Evolutionary conservation across 2,329 filamentous ascomycete species (phyloP).

Genomic region (Cladosporium sp.): DNA sequence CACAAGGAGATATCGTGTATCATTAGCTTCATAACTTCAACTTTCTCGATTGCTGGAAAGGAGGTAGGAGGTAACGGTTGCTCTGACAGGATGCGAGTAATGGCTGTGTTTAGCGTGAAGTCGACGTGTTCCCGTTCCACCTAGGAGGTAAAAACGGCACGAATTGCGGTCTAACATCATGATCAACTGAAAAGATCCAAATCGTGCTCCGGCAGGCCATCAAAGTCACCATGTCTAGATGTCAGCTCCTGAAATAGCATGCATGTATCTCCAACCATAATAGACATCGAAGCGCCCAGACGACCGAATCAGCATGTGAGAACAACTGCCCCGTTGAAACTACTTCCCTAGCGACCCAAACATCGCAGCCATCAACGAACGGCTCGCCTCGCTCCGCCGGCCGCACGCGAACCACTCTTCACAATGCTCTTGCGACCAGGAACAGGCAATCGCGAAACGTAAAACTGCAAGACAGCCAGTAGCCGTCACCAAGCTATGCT

Average conservation of each 20-base stretch:
- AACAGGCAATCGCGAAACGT: conserved; percentile 5
- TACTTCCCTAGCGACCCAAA: not conserved
- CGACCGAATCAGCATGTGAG: not conserved
- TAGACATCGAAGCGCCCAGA: not conserved
- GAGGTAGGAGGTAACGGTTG: too few species aligned
- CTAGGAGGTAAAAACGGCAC: too few species aligned
- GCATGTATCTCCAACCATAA: not conserved
- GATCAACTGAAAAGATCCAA: too few species aligned
- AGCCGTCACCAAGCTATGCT: not conserved
- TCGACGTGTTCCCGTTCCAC: too few species aligned
- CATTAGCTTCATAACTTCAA: not conserved
- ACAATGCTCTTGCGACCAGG: not conserved
- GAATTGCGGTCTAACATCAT: too few species aligned
- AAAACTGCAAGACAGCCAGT: not conserved
- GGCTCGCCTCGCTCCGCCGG: conserved; percentile 6
- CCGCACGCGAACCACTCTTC: not conserved
- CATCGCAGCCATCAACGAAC: not conserved
- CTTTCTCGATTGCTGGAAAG: not conserved
- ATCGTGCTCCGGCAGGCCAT: too few species aligned
- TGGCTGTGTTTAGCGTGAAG: too few species aligned
- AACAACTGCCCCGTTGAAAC: too few species aligned
- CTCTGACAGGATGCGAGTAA: too few species aligned
- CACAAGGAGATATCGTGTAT: not conserved
- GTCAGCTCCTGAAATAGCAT: not conserved
- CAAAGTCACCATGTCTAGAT: too few species aligned